Evolutionary conservation across 805 yeast genomes (phyloP), one percentile per base, ranked within the genome.

Genomic region (Myxozyma kluyveri): DNA sequence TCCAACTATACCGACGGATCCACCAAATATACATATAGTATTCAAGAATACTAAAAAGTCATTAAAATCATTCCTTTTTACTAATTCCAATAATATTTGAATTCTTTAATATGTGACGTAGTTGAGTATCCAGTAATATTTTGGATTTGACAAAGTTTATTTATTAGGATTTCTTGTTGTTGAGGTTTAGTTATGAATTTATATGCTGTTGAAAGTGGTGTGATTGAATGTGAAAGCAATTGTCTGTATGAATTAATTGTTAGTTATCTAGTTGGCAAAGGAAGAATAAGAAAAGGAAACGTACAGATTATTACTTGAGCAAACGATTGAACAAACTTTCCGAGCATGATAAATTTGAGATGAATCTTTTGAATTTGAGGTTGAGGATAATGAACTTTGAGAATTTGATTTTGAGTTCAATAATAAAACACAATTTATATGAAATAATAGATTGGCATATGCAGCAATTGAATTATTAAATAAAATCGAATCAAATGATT

Each of bases 301-400:
- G 18, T 39, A 49, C 56, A 56, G 65, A 37, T 64, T 65, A 9
- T 46, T 54, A 41, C 70, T 69, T 3, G 70, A 63, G 1, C 69
- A 61, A 9, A 68, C 60, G 33, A 70, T 69, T 24, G 70, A 71
- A 45, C 69, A 61, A 7, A 71, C 69, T 50, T 70, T 74, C 49
- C 70, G 70, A 3, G 75, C 74, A 54, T 71, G 75, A 72, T 73
- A 69, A 12, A 70, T 65, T 37, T 67, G 65, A 2, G 74, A 68
- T 46, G 61, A 59, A 45, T n/a, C n/a, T n/a, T n/a, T n/a, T n/a
- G n/a, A n/a, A n/a, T n/a, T n/a, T n/a, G n/a, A n/a, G n/a, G n/a
- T n/a, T n/a, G n/a, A n/a, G n/a, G n/a, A n/a, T n/a, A n/a, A n/a
- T n/a, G n/a, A n/a, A n/a, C n/a, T n/a, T n/a, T n/a, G 54, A 33